A percentile compares a stretch with the other conserved stretches of the same genome.
phyloP scores from a whole-genome alignment of 2,329 filamentous ascomycete genomes.

The Thielaviopsis euricoi region DNA sequence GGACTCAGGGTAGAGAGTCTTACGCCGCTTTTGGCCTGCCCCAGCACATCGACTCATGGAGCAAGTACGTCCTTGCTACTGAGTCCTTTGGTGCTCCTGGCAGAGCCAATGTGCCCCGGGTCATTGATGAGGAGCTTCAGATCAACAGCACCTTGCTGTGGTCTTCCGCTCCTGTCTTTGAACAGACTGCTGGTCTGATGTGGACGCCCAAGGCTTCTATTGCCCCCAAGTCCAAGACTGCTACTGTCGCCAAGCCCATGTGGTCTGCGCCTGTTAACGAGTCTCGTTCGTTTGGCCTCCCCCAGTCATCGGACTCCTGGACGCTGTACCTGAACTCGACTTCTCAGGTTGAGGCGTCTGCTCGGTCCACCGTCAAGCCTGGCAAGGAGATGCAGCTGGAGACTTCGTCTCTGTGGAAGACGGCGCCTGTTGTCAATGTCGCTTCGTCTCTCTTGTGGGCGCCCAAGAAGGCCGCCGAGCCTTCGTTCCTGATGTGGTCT shows the following conservation, averaged over 20 bases:
- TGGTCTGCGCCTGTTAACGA: neutral
- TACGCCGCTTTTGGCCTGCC: constrained; percentile 3
- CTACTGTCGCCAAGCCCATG: neutral
- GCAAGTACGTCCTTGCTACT: constrained; percentile 5
- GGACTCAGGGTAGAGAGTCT: neutral
- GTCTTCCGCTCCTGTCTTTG: neutral
- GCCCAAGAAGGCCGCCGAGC: neutral
- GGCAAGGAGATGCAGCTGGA: neutral
- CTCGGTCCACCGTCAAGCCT: neutral
- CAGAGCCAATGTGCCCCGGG: neutral
- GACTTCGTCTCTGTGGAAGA: constrained; percentile 20
- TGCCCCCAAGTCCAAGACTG: neutral
- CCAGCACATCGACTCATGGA: constrained; percentile 3
- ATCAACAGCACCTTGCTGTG: constrained; percentile 1
- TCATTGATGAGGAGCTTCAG: constrained; percentile 2
- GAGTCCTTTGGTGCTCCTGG: neutral
- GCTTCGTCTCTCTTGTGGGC: constrained; percentile 1
- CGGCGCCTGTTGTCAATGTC: constrained; percentile 11
- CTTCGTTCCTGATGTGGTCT: constrained; percentile 4
- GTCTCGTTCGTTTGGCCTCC: neutral
- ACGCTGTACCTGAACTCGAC: neutral
- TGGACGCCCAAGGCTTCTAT: neutral
- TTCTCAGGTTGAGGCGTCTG: neutral
- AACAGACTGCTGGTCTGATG: neutral
- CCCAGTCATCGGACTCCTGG: neutral